A percentile compares a stretch with the other conserved stretches of the same genome.
phyloP scores from a whole-genome alignment of 768 basidiomycete species.

The Pisolithus sp. region DNA sequence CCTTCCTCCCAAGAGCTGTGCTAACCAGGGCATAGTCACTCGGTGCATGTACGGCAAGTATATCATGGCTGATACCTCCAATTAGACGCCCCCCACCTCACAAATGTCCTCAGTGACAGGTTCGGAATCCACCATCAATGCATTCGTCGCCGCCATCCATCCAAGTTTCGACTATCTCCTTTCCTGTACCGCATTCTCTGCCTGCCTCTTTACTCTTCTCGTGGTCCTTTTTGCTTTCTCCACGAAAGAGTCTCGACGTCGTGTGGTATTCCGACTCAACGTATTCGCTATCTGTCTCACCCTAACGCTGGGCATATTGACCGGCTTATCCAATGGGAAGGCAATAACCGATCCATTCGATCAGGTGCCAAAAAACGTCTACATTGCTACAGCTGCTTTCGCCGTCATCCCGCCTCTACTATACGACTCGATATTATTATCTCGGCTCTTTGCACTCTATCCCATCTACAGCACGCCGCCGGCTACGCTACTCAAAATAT shows the following conservation, averaged over 20 bases:
- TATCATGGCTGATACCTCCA: background rate
- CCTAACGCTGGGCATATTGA: constrained; percentile 24
- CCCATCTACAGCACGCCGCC: constrained; percentile 17
- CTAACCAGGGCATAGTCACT: no score
- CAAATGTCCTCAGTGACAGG: background rate
- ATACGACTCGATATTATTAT: constrained; percentile 32
- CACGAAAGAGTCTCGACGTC: constrained; percentile 18
- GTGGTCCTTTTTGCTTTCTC: constrained; percentile 30
- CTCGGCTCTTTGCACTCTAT: constrained; percentile 32
- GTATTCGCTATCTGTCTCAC: constrained; percentile 18
- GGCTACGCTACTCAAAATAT: constrained; percentile 14
- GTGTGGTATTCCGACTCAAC: constrained; percentile 30
- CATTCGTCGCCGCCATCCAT: constrained; percentile 14
- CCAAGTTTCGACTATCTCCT: constrained; percentile 17
- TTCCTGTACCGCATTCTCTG: constrained; percentile 22
- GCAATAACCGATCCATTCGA: constrained; percentile 13
- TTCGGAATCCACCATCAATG: background rate
- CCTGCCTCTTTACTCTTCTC: constrained; percentile 29
- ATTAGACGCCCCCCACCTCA: no score
- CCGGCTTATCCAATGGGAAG: constrained; percentile 3
- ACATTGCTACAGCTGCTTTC: constrained; percentile 18
- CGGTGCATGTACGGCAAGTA: background rate
- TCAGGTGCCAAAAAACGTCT: constrained; percentile 10
- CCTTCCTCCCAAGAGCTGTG: no score
- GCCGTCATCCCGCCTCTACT: constrained; percentile 27